Evolutionary conservation across 2,329 filamentous ascomycete genomes (phyloP).

Genomic region (Aspergillus aculeatinus): DNA sequence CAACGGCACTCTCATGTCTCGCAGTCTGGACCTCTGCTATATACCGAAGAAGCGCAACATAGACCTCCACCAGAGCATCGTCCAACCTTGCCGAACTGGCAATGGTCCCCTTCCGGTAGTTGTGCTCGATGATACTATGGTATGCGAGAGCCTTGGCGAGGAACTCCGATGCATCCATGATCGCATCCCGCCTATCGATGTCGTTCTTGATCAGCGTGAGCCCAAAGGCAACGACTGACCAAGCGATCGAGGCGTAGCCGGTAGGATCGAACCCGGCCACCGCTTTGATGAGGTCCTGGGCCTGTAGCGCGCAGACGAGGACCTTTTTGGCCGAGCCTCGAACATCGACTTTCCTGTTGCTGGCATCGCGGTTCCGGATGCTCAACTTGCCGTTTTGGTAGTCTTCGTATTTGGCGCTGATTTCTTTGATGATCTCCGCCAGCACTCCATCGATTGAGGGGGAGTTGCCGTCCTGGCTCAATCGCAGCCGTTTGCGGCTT

Average conservation of each 20-base stretch:
- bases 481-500: background rate
- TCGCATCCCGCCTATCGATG: background rate
- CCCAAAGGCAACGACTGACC: background rate
- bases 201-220: background rate
- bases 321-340: background rate
- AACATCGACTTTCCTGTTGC: background rate
- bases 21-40: background rate
- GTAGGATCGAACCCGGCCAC: background rate
- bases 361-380: background rate
- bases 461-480: background rate
- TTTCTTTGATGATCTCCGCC: background rate
- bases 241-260: background rate
- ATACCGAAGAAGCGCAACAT: background rate
- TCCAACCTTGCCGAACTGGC: background rate
- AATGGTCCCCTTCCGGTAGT: background rate
- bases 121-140: background rate
- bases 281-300: background rate
- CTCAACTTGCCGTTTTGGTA: background rate
- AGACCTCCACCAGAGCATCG: background rate
- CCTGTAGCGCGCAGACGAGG: background rate
- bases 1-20: background rate
- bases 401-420: background rate
- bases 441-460: background rate
- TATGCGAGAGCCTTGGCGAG: background rate
- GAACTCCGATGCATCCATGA: background rate